Evolutionary conservation across 345 rosid species (phyloP).

Genomic region (Populus nigra): DNA sequence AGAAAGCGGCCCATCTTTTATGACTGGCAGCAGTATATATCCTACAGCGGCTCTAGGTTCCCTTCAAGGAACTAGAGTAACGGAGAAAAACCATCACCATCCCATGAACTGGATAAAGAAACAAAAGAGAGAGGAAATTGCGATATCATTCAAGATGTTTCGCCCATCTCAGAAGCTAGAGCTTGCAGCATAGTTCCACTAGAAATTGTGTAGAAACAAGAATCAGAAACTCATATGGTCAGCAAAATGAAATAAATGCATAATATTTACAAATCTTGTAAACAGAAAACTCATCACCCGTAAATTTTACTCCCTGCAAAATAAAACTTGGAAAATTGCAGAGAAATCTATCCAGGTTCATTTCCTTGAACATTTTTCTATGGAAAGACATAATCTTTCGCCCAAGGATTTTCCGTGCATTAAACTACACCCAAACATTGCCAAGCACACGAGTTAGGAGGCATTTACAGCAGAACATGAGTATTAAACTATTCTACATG

Average conservation of each 20-base stretch:
- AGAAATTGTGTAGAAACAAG: background rate
- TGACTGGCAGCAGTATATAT: background rate
- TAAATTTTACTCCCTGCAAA: background rate
- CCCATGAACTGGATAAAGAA: background rate
- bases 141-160: background rate
- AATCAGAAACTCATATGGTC: background rate
- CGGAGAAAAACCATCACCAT: background rate
- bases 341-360: background rate
- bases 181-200: background rate
- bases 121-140: background rate
- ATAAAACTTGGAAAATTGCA: background rate
- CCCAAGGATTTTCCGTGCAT: background rate
- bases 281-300: background rate
- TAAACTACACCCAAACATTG: background rate
- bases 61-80: background rate
- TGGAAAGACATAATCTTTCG: background rate
- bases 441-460: background rate
- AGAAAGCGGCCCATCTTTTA: no score
- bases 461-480: background rate
- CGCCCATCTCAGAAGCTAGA: background rate
- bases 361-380: background rate
- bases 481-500: conserved; percentile 13
- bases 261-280: background rate
- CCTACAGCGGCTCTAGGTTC: background rate
- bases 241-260: background rate